Evolutionary conservation across 2,329 filamentous ascomycete genomes (phyloP).

Genomic region (Arthrobotrys musiformis): DNA sequence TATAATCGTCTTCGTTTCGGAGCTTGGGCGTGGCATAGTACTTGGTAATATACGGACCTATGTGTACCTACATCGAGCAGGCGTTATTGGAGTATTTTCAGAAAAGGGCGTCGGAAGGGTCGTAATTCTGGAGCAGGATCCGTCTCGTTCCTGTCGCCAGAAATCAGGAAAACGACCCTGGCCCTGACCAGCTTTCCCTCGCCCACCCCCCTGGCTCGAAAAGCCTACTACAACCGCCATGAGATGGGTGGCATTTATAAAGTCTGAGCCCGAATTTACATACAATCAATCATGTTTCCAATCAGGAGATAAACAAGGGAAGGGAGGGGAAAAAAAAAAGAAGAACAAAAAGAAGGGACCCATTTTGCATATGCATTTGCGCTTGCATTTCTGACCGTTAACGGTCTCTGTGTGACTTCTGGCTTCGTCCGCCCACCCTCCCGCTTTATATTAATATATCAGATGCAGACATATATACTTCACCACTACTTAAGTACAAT

Average conservation of each 20-base stretch:
- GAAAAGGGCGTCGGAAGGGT: neutral
- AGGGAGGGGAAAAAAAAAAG: neutral
- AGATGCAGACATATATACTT: no score
- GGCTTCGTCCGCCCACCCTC: neutral
- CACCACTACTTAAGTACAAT: neutral
- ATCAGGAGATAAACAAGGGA: neutral
- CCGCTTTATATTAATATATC: slow-evolving; percentile 17
- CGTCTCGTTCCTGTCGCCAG: slow-evolving; percentile 22
- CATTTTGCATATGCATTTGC: neutral
- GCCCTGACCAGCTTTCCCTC: neutral
- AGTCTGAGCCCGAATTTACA: neutral
- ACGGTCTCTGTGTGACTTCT: slow-evolving; percentile 12
- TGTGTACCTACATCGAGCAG: no score
- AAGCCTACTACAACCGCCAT: slow-evolving; percentile 1
- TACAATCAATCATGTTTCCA: neutral
- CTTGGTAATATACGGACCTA: neutral
- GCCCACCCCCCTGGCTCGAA: neutral
- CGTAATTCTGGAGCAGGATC: slow-evolving; percentile 8
- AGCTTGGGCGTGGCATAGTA: neutral
- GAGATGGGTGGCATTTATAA: neutral
- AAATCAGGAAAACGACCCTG: neutral
- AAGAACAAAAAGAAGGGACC: neutral
- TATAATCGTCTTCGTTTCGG: slow-evolving; percentile 25
- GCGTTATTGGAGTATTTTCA: neutral
- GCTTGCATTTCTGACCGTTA: slow-evolving; percentile 3